phyloP scores from a whole-genome alignment of 306 rosid genomes.

The Cucumis hystrix region DNA sequence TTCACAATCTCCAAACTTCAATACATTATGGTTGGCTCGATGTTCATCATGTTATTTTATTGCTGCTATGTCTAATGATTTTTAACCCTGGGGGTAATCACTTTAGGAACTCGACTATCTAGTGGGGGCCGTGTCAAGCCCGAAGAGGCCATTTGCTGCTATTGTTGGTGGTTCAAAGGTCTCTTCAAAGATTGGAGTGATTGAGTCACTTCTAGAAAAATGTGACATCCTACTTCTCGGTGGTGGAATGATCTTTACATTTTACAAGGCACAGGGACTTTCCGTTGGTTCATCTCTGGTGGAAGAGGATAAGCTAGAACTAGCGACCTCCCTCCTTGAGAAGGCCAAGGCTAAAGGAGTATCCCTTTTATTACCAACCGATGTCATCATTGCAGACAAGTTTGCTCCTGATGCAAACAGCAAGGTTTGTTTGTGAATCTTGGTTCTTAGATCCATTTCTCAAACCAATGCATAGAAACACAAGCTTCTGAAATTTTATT shows the following conservation, averaged over 20 bases:
- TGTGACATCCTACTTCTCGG: slow-evolving; percentile 85
- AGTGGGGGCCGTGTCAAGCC: slow-evolving; percentile 94
- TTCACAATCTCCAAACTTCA: neutral
- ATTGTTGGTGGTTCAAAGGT: slow-evolving; percentile 99
- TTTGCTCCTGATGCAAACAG: slow-evolving; percentile 99
- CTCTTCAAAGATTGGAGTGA: slow-evolving; percentile 94
- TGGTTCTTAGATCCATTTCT: slow-evolving; percentile 2
- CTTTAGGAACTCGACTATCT: slow-evolving; percentile 96
- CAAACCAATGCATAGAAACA: neutral
- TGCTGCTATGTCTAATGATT: neutral
- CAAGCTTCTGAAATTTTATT: neutral
- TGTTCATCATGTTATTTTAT: neutral
- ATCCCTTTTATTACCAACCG: slow-evolving; percentile 84
- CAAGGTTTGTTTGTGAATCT: slow-evolving; percentile 46
- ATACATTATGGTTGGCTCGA: neutral
- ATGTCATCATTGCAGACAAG: slow-evolving; percentile 88
- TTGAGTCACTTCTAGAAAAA: slow-evolving; percentile 86
- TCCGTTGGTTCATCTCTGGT: slow-evolving; percentile 97
- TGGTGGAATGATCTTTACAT: slow-evolving; percentile 99
- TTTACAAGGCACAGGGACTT: slow-evolving; percentile 98
- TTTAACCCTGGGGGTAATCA: neutral
- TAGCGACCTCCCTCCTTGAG: slow-evolving; percentile 69
- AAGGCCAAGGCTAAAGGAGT: slow-evolving; percentile 96
- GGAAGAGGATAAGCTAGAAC: slow-evolving; percentile 84
- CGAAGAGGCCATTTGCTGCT: slow-evolving; percentile 97